Evolutionary conservation across 2,329 filamentous ascomycete genomes (phyloP).

Genomic region (Colletotrichum truncatum): DNA sequence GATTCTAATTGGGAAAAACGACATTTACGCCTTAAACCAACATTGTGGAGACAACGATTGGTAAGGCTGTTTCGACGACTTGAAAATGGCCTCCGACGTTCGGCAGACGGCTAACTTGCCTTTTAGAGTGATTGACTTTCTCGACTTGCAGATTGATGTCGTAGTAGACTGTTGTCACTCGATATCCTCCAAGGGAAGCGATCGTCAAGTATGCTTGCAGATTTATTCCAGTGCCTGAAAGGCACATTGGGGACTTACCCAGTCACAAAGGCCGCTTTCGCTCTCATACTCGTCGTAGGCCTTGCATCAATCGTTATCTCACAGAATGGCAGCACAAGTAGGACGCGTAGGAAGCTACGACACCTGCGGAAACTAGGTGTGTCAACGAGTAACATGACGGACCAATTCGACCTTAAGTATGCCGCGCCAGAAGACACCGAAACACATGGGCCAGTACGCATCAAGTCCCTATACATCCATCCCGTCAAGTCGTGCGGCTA

Average conservation of each 20-base stretch:
- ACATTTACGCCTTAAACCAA: conserved; percentile 1
- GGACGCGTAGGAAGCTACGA: conserved; percentile 1
- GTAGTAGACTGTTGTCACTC: too few species aligned
- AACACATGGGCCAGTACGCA: conserved; percentile 19
- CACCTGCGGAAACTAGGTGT: conserved; percentile 31
- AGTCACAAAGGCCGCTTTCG: too few species aligned
- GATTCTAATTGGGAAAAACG: not conserved
- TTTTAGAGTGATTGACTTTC: too few species aligned
- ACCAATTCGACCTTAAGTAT: conserved; percentile 34
- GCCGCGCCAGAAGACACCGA: conserved; percentile 5
- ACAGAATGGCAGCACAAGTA: conserved; percentile 1
- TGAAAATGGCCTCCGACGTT: too few species aligned
- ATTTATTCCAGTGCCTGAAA: too few species aligned
- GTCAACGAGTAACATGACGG: conserved; percentile 34
- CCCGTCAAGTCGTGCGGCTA: conserved; percentile 40
- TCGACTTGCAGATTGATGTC: too few species aligned
- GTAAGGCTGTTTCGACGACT: not conserved
- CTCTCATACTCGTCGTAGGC: too few species aligned
- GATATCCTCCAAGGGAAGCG: too few species aligned
- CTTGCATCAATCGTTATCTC: too few species aligned
- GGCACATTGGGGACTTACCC: too few species aligned
- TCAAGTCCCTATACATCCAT: conserved; percentile 40
- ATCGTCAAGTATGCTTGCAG: too few species aligned
- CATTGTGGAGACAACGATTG: not conserved
- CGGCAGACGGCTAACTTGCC: too few species aligned